Conservation (phyloP, 2,329 filamentous ascomycete species). For the Penicillium hesseltinei region DNA sequence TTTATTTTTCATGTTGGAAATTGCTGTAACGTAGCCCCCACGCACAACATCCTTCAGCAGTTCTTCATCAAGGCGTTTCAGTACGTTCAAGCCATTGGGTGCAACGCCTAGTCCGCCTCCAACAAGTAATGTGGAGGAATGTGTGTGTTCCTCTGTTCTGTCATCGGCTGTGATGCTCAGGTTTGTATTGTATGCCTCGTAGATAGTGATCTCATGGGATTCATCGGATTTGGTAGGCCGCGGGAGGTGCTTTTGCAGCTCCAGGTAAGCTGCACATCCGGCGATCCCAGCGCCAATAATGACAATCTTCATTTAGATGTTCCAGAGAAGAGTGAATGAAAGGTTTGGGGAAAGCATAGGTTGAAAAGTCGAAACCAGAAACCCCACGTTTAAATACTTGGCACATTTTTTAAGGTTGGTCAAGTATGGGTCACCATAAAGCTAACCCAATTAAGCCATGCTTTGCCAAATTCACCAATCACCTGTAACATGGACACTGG, state of each 20-base stretch:
- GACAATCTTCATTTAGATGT: conserved; percentile 41
- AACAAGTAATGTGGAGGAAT: conserved; percentile 37
- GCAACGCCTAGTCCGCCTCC: conserved; percentile 41
- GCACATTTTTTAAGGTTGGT: background rate
- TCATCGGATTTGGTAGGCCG: conserved; percentile 8
- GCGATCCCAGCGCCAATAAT: conserved; percentile 47
- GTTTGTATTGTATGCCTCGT: conserved; percentile 42
- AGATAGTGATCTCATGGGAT: conserved; percentile 38
- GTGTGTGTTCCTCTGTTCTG: conserved; percentile 18
- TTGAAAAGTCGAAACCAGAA: background rate
- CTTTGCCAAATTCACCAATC: background rate
- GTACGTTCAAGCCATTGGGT: conserved; percentile 42
- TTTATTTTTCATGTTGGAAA: conserved; percentile 35
- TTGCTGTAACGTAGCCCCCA: conserved; percentile 35
- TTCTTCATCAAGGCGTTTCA: conserved; percentile 37
- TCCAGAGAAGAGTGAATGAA: background rate
- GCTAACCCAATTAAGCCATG: background rate
- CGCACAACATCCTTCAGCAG: conserved; percentile 35
- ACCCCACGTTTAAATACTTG: background rate
- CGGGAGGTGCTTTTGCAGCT: conserved; percentile 42
- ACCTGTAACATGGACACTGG: too few relatives aligned
- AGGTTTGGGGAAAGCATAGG: background rate
- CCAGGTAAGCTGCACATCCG: conserved; percentile 41
- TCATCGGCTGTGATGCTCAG: conserved; percentile 22
- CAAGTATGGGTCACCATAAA: background rate